These are phyloP conservation scores for Adansonia madagascariensis DNA, from an alignment of 441 rosid species.

Conservation along the genomic window DNA sequence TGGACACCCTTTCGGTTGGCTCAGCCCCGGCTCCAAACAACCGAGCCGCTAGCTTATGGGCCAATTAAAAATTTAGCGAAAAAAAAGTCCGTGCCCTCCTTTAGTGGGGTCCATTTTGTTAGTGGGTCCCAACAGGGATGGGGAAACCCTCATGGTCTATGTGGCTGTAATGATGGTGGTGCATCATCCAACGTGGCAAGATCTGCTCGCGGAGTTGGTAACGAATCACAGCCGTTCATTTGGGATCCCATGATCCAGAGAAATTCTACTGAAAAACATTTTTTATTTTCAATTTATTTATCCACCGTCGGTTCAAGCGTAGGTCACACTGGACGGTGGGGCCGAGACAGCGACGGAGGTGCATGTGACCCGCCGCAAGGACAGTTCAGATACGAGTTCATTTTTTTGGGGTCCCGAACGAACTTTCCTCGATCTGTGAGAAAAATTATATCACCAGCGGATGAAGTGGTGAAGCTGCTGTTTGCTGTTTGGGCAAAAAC, in stretches of 20 bases:
- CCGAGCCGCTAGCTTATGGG: neutral
- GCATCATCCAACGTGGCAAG: conserved; percentile 23
- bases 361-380: conserved; percentile 37
- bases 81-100: neutral
- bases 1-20: conserved; percentile 17
- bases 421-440: neutral
- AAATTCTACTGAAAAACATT: neutral
- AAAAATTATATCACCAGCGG: neutral
- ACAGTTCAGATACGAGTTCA: conserved; percentile 29
- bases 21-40: neutral
- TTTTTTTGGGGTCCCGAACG: neutral
- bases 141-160: conserved; percentile 18
- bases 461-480: neutral
- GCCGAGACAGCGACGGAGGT: conserved; percentile 2
- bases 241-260: neutral
- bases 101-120: neutral
- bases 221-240: conserved; percentile 24
- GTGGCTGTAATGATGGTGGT: conserved; percentile 20
- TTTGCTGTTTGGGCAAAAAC: neutral
- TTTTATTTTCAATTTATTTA: neutral
- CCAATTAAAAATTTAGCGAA: neutral
- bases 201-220: conserved; percentile 16
- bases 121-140: conserved; percentile 15
- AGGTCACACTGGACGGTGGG: neutral
- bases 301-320: conserved; percentile 7